Percentiles rank a stretch among this genome's conserved stretches.
These are phyloP conservation scores for Eurotiales sp. DNA, from an alignment of 2,329 filamentous ascomycete genomes.

Conservation along the genomic window DNA sequence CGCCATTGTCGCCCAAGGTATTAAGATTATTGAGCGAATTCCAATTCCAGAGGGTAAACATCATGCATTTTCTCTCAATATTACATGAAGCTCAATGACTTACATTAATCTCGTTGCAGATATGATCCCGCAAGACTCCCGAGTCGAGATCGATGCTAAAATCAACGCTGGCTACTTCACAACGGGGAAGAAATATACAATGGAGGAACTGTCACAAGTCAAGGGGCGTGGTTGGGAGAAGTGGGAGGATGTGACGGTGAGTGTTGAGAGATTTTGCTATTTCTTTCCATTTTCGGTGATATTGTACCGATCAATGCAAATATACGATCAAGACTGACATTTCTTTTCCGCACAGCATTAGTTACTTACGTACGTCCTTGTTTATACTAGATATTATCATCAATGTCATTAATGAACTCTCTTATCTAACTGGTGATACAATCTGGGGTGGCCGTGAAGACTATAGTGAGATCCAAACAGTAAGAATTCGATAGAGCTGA, in stretches of 20 bases:
- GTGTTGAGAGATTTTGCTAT: conserved; percentile 6
- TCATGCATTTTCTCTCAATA: not conserved
- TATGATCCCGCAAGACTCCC: conserved; percentile 87
- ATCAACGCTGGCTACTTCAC: conserved; percentile 90
- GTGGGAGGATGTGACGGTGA: conserved; percentile 45
- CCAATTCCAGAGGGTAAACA: conserved; percentile 68
- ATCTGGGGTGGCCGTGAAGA: no score
- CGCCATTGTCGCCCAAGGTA: conserved; percentile 49
- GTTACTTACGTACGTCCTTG: not conserved
- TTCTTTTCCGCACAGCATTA: not conserved
- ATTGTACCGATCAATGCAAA: no score
- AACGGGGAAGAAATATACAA: conserved; percentile 81
- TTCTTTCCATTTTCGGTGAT: no score
- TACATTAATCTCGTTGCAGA: conserved; percentile 40
- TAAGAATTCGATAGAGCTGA: no score
- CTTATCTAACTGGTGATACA: no score
- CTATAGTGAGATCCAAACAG: no score
- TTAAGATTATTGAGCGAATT: conserved; percentile 80
- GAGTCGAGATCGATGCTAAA: conserved; percentile 98
- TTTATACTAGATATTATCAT: no score
- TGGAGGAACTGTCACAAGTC: conserved; percentile 78
- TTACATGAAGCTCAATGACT: not conserved
- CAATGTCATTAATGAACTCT: no score
- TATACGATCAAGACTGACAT: not conserved
- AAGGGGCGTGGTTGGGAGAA: conserved; percentile 90